Conservation (phyloP, 2,329 filamentous ascomycete genomes). For the Lojkania enalia region DNA sequence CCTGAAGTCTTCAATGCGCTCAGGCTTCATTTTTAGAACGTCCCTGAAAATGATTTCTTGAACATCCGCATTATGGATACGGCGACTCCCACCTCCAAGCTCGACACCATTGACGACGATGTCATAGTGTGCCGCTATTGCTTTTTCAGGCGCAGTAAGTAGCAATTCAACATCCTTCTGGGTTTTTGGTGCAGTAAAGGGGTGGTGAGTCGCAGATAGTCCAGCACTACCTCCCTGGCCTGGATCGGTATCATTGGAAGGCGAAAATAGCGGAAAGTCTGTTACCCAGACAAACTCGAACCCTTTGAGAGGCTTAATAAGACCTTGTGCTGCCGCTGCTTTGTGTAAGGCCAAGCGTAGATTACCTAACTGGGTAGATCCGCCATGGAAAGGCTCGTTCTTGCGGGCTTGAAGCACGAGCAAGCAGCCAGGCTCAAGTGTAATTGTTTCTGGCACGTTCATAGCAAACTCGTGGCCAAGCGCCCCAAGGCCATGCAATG, state of each 20-base stretch:
- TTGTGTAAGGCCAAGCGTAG: constrained; percentile 72
- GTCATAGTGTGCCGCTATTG: constrained; percentile 88
- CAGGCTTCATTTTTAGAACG: constrained; percentile 74
- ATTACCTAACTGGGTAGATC: constrained; percentile 73
- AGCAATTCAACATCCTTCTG: constrained; percentile 74
- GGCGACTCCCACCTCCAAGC: constrained; percentile 86
- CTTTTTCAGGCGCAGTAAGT: constrained; percentile 69
- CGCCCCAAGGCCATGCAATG: constrained; percentile 74
- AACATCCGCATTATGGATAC: constrained; percentile 82
- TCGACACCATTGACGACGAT: constrained; percentile 95
- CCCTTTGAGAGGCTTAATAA: constrained; percentile 55
- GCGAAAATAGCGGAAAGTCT: constrained; percentile 91
- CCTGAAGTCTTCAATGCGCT: constrained; percentile 76
- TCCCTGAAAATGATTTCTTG: constrained; percentile 85
- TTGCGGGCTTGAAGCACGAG: constrained; percentile 79
- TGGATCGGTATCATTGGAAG: constrained; percentile 63
- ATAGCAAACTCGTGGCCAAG: constrained; percentile 74
- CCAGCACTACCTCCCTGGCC: constrained; percentile 82
- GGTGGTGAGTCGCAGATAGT: constrained; percentile 87
- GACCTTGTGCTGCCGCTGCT: constrained; percentile 64
- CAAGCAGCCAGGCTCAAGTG: constrained; percentile 69
- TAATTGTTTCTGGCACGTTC: constrained; percentile 56
- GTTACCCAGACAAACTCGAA: constrained; percentile 83
- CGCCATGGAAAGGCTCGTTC: constrained; percentile 66
- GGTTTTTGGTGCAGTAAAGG: constrained; percentile 85